Conservation (phyloP, 768 basidiomycete genomes). For the Sarcomyxa edulis region DNA sequence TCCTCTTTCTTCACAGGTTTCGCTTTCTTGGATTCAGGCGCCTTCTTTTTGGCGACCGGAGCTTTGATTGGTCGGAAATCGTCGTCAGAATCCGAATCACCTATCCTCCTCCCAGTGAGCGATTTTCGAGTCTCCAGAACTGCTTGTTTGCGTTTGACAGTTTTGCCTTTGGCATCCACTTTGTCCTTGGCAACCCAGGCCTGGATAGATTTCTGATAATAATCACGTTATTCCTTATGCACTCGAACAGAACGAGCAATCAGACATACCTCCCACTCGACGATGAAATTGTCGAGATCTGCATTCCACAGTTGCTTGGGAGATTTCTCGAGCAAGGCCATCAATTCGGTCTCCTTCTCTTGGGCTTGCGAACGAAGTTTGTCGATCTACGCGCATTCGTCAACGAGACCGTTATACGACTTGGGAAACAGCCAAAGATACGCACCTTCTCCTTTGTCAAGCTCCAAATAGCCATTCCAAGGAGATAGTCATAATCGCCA, state of each 20-base stretch:
- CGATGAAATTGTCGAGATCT: constrained; percentile 81
- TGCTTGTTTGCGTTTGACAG: constrained; percentile 31
- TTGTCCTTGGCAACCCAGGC: constrained; percentile 38
- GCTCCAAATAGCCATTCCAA: constrained; percentile 94
- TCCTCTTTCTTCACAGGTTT: constrained; percentile 14
- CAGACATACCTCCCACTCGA: constrained; percentile 76
- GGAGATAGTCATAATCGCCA: constrained; percentile 86
- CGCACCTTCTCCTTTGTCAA: constrained; percentile 88
- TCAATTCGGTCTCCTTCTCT: constrained; percentile 79
- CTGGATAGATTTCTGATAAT: too few relatives aligned
- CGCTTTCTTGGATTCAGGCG: constrained; percentile 15
- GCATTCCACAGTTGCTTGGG: constrained; percentile 86
- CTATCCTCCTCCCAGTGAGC: constrained; percentile 12
- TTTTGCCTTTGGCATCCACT: constrained; percentile 40
- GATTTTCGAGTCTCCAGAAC: constrained; percentile 36
- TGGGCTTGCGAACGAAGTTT: constrained; percentile 75
- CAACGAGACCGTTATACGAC: not conserved
- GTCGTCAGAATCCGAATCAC: constrained; percentile 16
- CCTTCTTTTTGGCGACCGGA: constrained; percentile 20
- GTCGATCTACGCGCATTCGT: constrained; percentile 56
- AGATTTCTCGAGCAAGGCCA: constrained; percentile 68
- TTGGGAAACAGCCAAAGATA: not conserved
- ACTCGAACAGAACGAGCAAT: constrained; percentile 1
- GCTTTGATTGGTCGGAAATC: constrained; percentile 22
- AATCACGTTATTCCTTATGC: constrained; percentile 6